phyloP scores from a whole-genome alignment of 805 yeast genomes.

The Pichia occidentalis region DNA sequence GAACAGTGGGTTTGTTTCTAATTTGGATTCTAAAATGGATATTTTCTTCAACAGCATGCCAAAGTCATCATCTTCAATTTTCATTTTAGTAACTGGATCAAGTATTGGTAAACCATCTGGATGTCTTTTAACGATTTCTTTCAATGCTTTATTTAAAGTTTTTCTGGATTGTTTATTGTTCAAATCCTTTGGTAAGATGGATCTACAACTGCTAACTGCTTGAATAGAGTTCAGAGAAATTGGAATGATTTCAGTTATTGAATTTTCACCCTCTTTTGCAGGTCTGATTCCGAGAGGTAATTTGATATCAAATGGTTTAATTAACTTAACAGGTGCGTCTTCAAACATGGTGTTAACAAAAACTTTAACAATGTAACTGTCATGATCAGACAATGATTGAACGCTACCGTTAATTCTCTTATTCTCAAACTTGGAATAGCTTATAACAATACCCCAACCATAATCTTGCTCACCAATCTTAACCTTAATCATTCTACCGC shows the following conservation, averaged over 20 bases:
- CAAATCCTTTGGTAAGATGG: constrained; percentile 72
- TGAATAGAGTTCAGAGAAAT: constrained; percentile 73
- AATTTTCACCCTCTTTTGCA: constrained; percentile 61
- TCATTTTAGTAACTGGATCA: constrained; percentile 91
- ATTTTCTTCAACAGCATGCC: constrained; percentile 63
- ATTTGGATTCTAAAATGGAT: constrained; percentile 72
- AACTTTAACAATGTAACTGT: constrained; percentile 81
- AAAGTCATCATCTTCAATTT: constrained; percentile 69
- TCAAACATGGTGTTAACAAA: constrained; percentile 70
- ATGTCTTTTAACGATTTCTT: constrained; percentile 75
- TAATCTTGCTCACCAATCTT: constrained; percentile 59
- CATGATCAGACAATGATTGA: constrained; percentile 70
- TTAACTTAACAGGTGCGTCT: constrained; percentile 77
- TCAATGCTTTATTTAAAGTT: constrained; percentile 62
- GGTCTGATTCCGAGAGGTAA: constrained; percentile 89
- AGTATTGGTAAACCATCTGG: constrained; percentile 88
- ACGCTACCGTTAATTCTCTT: constrained; percentile 45
- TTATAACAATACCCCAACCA: constrained; percentile 95
- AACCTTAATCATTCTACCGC: constrained; percentile 78
- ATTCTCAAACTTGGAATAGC: constrained; percentile 46
- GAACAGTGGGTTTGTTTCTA: constrained; percentile 61
- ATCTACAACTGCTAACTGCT: constrained; percentile 71
- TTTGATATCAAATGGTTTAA: constrained; percentile 70
- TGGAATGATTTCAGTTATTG: constrained; percentile 74
- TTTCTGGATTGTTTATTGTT: constrained; percentile 52